Conservation (phyloP, 1,139 yeast genomes). For the Lipomyces yarrowii region DNA sequence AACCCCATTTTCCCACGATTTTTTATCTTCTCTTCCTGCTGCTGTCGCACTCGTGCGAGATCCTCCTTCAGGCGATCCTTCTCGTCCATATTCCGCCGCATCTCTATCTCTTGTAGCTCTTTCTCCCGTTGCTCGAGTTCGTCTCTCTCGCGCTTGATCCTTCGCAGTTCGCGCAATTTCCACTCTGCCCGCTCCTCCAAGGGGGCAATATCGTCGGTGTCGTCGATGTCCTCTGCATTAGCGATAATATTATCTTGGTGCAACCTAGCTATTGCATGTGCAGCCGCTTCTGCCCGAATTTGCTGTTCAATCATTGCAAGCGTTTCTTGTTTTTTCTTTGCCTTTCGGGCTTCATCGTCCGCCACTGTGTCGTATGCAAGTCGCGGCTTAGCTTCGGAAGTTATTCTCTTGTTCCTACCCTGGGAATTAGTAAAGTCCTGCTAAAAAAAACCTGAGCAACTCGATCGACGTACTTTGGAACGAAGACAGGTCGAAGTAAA, state of each 20-base stretch:
- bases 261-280: slow-evolving; percentile 12
- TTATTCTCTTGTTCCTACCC: slow-evolving; percentile 28
- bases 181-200: slow-evolving; percentile 51
- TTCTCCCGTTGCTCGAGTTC: slow-evolving; percentile 45
- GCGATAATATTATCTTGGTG: slow-evolving; percentile 29
- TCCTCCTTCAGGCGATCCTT: slow-evolving; percentile 38
- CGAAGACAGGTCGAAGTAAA: slow-evolving; percentile 37
- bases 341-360: slow-evolving; percentile 27
- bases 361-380: slow-evolving; percentile 15
- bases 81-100: slow-evolving; percentile 41
- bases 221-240: slow-evolving; percentile 51
- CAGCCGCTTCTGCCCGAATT: slow-evolving; percentile 36
- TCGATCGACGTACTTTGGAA: slow-evolving; percentile 32
- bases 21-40: slow-evolving; percentile 25
- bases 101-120: slow-evolving; percentile 48
- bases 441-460: not conserved
- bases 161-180: slow-evolving; percentile 49
- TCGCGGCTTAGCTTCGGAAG: not conserved
- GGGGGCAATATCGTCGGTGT: slow-evolving; percentile 59
- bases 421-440: not conserved
- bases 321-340: slow-evolving; percentile 37
- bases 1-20: slow-evolving; percentile 31
- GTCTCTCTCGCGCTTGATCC: slow-evolving; percentile 51
- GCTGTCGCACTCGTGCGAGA: slow-evolving; percentile 28
- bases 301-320: slow-evolving; percentile 40